Percentiles rank a stretch among this genome's conserved stretches.
phyloP scores from a whole-genome alignment of 768 basidiomycete genomes.

The Rhodotorula babjevae region DNA sequence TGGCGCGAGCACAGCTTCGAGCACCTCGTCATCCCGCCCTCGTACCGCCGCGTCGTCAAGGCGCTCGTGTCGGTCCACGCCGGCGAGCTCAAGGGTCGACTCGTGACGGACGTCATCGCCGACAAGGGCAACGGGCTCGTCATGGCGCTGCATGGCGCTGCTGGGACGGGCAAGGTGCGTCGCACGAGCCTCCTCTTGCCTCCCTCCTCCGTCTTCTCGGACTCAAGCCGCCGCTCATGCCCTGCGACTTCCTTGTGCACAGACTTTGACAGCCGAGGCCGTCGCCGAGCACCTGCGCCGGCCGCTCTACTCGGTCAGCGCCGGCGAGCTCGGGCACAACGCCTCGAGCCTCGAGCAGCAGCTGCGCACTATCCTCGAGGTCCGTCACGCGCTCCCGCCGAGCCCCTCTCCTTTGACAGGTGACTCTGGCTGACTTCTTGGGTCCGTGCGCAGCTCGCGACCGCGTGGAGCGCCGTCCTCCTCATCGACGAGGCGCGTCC shows the following conservation, averaged over 20 bases:
- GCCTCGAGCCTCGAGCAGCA: slow-evolving; percentile 5
- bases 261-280: slow-evolving; percentile 35
- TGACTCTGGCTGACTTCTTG: neutral
- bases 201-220: too few relatives aligned
- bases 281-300: slow-evolving; percentile 31
- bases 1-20: slow-evolving; percentile 7
- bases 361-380: slow-evolving; percentile 7
- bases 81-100: neutral
- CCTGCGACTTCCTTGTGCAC: neutral
- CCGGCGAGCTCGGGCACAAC: slow-evolving; percentile 18
- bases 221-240: too few relatives aligned
- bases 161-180: slow-evolving; percentile 18
- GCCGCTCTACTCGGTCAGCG: slow-evolving; percentile 23
- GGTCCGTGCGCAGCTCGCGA: slow-evolving; percentile 3
- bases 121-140: slow-evolving; percentile 33
- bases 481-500: slow-evolving; percentile 20
- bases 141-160: slow-evolving; percentile 26
- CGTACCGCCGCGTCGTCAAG: slow-evolving; percentile 13
- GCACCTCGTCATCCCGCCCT: slow-evolving; percentile 10
- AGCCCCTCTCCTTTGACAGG: neutral
- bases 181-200: too few relatives aligned
- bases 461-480: slow-evolving; percentile 13
- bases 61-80: slow-evolving; percentile 13
- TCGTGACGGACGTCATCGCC: slow-evolving; percentile 7
- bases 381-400: neutral